Base-by-base conservation (phyloP, 2,329 filamentous ascomycete species). In the Fusarium mundagurra region DNA sequence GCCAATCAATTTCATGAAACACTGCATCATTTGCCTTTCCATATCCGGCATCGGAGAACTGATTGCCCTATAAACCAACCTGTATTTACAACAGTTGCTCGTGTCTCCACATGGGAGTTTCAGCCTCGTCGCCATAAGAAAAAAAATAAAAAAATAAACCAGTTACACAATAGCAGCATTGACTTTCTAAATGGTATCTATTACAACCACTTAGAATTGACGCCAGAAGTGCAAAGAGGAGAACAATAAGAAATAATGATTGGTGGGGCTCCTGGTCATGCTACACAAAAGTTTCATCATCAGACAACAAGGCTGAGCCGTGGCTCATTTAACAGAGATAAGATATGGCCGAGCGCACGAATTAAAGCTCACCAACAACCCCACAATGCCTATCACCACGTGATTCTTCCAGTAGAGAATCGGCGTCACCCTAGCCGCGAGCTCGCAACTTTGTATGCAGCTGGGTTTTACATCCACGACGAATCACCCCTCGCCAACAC, bases 391-490 rank as follows among this genome's bases (percentile, higher is more conserved):
- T 81, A 82, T 83, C 79, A 64, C 27, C 82, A 83, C 82, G 82
- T 83, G 76, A 79, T 76, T 74, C 59, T 76, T 73, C 77, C 79
- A 65, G 80, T 77, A 74, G 69, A 75, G 76, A 76, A 76, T 81
- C 82, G 78, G 82, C 80, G 80, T 81, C 80, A 80, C 79, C 78
- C 79, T 77, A 77, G 75, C 75, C 78, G 77, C 73, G 77, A 76
- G 75, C 81, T 81, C 80, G 75, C 77, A 80, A 82, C 78, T 82
- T 81, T 83, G 80, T 81, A 82, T 71, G 72, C 67, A 74, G 68
- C 70, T 78, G 70, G 74, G 73, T 73, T 74, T 76, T 69, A 60
- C 66, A 67, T 63, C 66, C 53, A 74, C 64, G 70, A 73, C 72
- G 65, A 75, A 61, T 57, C 69, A 58, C 59, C 61, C 61, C 64